A percentile compares a stretch with the other conserved stretches of the same genome.
Evolutionary conservation across 148 eudicot genomes (phyloP).

Genomic region (Silene latifolia): DNA sequence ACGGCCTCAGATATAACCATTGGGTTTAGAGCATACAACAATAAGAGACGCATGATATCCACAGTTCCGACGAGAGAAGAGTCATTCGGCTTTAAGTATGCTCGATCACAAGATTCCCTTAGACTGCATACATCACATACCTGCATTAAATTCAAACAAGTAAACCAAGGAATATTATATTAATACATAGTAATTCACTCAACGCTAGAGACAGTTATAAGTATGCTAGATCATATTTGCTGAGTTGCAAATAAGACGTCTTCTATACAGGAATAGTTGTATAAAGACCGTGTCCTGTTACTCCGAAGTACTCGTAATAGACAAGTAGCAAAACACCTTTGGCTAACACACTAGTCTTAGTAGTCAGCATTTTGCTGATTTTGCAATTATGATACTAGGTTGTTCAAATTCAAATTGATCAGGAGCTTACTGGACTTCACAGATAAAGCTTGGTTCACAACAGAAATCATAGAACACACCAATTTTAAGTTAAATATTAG

Average conservation of each 20-base stretch:
- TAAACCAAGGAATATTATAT: background rate
- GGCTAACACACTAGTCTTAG: background rate
- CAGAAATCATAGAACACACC: background rate
- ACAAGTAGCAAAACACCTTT: background rate
- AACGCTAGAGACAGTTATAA: background rate
- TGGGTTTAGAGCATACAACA: conserved; percentile 70
- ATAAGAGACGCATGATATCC: conserved; percentile 80
- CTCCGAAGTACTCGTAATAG: background rate
- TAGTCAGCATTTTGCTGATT: background rate
- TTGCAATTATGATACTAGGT: background rate
- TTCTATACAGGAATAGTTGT: background rate
- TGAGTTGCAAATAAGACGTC: background rate
- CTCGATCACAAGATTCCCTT: conserved; percentile 83
- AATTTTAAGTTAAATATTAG: background rate
- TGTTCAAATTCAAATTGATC: background rate
- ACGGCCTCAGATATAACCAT: conserved; percentile 40
- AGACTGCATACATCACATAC: conserved; percentile 71
- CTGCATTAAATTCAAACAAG: conserved; percentile 34
- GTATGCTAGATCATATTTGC: background rate
- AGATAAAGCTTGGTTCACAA: background rate
- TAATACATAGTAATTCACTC: background rate
- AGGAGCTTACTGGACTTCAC: background rate
- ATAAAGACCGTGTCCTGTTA: background rate
- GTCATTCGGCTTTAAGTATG: conserved; percentile 54
- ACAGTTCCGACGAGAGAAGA: conserved; percentile 70